Evolutionary conservation across 2,329 filamentous ascomycete species (phyloP).

Genomic region (Talaromyces atroroseus): DNA sequence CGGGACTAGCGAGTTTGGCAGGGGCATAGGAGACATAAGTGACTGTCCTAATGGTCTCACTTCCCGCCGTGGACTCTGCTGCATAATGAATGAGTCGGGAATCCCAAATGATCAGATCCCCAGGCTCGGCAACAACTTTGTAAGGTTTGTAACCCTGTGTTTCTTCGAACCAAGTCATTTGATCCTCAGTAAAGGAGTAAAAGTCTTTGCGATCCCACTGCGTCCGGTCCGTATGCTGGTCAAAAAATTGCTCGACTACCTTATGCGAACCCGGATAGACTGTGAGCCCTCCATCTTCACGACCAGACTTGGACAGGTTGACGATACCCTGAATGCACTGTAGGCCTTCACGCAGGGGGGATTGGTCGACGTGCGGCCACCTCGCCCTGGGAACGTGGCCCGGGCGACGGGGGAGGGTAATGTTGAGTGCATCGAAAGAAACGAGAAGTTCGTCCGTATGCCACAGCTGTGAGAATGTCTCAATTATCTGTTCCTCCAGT

Average conservation of each 20-base stretch:
- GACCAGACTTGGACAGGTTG: background rate
- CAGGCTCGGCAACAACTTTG: conserved; percentile 36
- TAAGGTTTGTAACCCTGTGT: background rate
- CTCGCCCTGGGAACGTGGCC: background rate
- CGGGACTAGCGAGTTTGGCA: background rate
- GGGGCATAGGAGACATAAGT: conserved; percentile 21
- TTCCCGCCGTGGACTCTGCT: background rate
- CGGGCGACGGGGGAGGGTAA: background rate
- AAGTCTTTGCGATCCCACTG: background rate
- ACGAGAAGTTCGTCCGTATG: background rate
- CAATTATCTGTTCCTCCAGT: background rate
- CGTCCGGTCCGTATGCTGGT: background rate
- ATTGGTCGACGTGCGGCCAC: background rate
- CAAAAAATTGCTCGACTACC: background rate
- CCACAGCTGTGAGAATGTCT: background rate
- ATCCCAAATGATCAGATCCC: conserved; percentile 42
- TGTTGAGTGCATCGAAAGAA: background rate
- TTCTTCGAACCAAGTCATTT: background rate
- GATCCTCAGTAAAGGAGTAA: background rate
- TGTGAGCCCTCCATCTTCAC: background rate
- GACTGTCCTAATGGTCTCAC: conserved; percentile 17
- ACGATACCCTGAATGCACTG: background rate
- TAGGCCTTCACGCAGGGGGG: background rate
- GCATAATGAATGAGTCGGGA: conserved; percentile 35
- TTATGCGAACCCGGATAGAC: background rate